Percentiles rank a stretch among this genome's conserved stretches.
Evolutionary conservation across 257 asterid species (phyloP).

Genomic region (Nemophila menziesii): DNA sequence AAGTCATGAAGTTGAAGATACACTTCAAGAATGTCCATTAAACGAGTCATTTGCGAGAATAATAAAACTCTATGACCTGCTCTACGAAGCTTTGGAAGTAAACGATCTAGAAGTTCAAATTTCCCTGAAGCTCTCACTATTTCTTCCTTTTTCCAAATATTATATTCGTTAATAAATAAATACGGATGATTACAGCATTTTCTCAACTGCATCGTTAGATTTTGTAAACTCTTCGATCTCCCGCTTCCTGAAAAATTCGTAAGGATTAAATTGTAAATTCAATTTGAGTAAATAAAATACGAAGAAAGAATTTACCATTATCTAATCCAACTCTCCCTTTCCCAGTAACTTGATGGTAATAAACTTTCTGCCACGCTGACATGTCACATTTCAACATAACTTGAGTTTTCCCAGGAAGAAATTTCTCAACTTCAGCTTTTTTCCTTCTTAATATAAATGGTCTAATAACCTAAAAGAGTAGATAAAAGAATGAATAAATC

Average conservation of each 20-base stretch:
- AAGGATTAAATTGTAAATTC: too few relatives aligned
- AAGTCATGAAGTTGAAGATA: constrained; percentile 62
- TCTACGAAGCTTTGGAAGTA: constrained; percentile 82
- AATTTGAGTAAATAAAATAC: too few relatives aligned
- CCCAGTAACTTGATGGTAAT: constrained; percentile 89
- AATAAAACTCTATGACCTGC: constrained; percentile 92
- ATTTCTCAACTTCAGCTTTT: constrained; percentile 97
- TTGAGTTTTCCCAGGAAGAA: constrained; percentile 84
- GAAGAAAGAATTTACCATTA: constrained; percentile 42
- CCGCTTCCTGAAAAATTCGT: constrained; percentile 77
- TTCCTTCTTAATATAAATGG: constrained; percentile 95
- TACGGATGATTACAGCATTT: constrained; percentile 98
- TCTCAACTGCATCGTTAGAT: constrained; percentile 86
- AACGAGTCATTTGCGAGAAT: constrained; percentile 94
- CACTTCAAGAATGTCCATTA: constrained; percentile 90
- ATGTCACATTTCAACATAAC: constrained; percentile 89
- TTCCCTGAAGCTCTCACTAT: constrained; percentile 84
- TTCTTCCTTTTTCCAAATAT: constrained; percentile 56
- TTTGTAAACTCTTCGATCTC: constrained; percentile 58
- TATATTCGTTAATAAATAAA: constrained; percentile 52
- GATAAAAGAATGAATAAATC: constrained; percentile 5
- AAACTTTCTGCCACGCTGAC: constrained; percentile 94
- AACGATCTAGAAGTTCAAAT: constrained; percentile 90
- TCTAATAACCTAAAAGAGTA: constrained; percentile 75
- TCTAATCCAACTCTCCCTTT: constrained; percentile 86